These are phyloP conservation scores for Xylaria sp. DNA, from an alignment of 2,329 filamentous ascomycete species.

Conservation along the genomic window DNA sequence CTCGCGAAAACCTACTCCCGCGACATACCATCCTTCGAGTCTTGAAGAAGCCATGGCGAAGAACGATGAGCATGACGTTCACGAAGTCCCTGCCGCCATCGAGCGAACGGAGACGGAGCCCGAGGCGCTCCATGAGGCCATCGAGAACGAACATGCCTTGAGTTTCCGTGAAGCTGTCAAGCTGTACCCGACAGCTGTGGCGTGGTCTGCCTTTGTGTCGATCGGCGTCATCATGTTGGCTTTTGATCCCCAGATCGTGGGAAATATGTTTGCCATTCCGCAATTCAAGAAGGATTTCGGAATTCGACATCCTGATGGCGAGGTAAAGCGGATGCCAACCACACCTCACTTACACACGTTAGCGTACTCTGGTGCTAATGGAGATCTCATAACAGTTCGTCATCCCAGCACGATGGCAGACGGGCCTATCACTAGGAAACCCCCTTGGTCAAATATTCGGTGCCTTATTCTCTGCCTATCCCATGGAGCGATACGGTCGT, in stretches of 20 bases:
- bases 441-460: constrained; percentile 54
- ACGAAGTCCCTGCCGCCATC: constrained; percentile 13
- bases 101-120: constrained; percentile 15
- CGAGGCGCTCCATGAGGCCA: constrained; percentile 33
- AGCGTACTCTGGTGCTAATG: background rate
- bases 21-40: background rate
- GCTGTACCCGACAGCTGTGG: constrained; percentile 42
- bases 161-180: constrained; percentile 37
- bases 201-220: constrained; percentile 56
- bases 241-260: constrained; percentile 60
- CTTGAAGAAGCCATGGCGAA: constrained; percentile 11
- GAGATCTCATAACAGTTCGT: constrained; percentile 20
- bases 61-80: constrained; percentile 8
- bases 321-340: constrained; percentile 24
- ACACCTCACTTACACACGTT: background rate
- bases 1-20: background rate
- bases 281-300: constrained; percentile 35
- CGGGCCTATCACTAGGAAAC: constrained; percentile 46
- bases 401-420: constrained; percentile 41
- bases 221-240: constrained; percentile 57
- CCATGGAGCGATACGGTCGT: constrained; percentile 42
- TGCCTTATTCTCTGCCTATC: constrained; percentile 45
- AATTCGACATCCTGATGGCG: constrained; percentile 26
- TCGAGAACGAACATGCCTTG: constrained; percentile 37
- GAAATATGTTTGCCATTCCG: constrained; percentile 49